Evolutionary conservation across 139 green algal species (phyloP), one percentile per base, ranked within the genome.

Genomic region (Tetradesmus lagerheimii): DNA sequence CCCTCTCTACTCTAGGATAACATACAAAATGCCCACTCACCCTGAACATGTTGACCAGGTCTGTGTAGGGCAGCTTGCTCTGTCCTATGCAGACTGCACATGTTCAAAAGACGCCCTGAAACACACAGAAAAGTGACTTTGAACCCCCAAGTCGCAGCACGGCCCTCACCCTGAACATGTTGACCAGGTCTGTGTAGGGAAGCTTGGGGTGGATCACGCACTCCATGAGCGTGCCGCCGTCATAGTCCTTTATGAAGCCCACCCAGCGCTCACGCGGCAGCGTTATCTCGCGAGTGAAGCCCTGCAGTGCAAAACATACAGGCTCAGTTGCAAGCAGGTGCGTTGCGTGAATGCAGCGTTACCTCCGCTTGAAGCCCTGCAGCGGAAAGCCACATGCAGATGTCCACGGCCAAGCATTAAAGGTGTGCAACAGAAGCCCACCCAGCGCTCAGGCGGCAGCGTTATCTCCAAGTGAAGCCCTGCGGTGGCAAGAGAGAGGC

Each of bases 161-260:
- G n/a, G n/a, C n/a, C n/a, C n/a, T 76, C 50, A 66, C 71, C 86
- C 86, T 43, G 64, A 97, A 90, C 31, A 94, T 91, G 38, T 57
- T 41, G 3, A 92, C 71, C 92, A 97, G 74, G 37, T 93, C 75
- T 20, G 94, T 94, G 93, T 96, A 98, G 6, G 95, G 94, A 20
- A 99, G 71, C 57, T 93, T 90, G 35, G 91, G 91, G 87, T 97
- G 88, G 43, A 99, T 94, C 11, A 93, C 86, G 85, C 96, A 99
- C 94, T 99, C 98, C 98, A 99, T 99, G 2, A 99, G 95, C 39
- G 98, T 99, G 45, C 98, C 98, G 9, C 98, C 98, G 74, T 99
- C 98, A 87, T 99, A 99, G 92, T 99, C 98, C 92, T 99, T 99
- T 93, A 99, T 99, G 93, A 95, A 99, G 18, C 98, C 98, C 47